Evolutionary conservation across 306 rosid genomes (phyloP), one percentile per base, ranked within the genome.

Genomic region (Macrotyloma uniflorum): DNA sequence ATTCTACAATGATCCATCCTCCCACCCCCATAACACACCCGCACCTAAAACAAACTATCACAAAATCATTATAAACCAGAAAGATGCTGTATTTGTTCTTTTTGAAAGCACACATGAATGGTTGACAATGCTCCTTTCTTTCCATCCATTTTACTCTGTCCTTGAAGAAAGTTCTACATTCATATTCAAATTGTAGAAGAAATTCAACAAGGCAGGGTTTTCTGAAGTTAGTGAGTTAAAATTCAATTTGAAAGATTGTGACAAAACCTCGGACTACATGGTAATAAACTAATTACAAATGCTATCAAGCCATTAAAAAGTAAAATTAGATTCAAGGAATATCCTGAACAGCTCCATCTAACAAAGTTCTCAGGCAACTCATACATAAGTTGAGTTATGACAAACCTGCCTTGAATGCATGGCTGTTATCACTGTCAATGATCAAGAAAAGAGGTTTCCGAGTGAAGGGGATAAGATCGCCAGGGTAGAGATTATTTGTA

Each of bases 321-420:
- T 11, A 73, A 68, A 83, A 79, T 77, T 63, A 70, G 51, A 72
- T 84, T 74, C 30, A 24, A 54, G 30, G 74, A 67, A 80, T 54
- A 67, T n/a, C 71, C 32, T 67, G 51, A 66, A 15, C 63, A 72
- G 77, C 64, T 42, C 66, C 51, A 74, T 68, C 76, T 75, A 84
- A 75, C 69, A 78, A 35, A 28, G 32, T 36, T 81, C 84, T 79
- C 80, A 42, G 23, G 33, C 38, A 85, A 87, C 74, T 79, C 75
- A 82, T 83, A 82, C 72, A 81, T 73, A 88, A 91, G 98, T 89
- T 90, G 93, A 96, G 98, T 91, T 96, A 85, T 90, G 94, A 96
- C 99, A 96, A 96, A 96, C 99, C 99, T 96, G 99, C 99, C 99
- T 96, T 96, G 99, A 96, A 96, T 96, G 99, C 98, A 86, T 90